Base-by-base conservation (phyloP, 805 yeast species). In the Vanderwaltozyma polyspora region DNA sequence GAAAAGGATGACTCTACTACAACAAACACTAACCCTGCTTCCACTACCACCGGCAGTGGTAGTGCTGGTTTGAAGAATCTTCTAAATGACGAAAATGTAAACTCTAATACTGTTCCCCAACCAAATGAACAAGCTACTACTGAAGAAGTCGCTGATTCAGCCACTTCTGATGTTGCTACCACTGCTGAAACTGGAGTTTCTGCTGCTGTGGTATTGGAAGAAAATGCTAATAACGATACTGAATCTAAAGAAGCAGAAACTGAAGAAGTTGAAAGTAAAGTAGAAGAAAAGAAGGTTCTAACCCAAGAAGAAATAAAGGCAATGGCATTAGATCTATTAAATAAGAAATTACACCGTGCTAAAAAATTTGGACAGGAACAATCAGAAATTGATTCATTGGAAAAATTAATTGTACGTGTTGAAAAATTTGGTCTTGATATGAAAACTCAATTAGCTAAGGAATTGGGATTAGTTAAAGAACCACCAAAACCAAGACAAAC, bases 381-480 rank as follows among this genome's bases (percentile, higher is more conserved):
- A 25, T 67, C 64, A 15, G 72, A 80, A 31, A 73, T 73, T 49
- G 74, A 72, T 41, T 77, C 73, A 40, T 62, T 85, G 46, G 67
- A 66, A 25, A 73, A 94, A 52, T 49, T 46, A 34, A 42, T 55
- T 19, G 43, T 32, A 5, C 46, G 62, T 29, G 74, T 86, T 42
- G 78, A 79, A 54, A 85, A 83, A 63, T 87, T 85, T 52, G 97
- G 96, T 19, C 72, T 84, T 32, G 79, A 76, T 41, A 54, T 67
- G 24, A 76, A 76, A 37, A 74, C 81, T 27, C 70, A 77, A 8
- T 58, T 80, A 44, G 86, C 85, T 25, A 64, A 62, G 42, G 86
- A 79, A 49, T 64, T 80, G 31, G 86, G 86, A 0, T 50, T 73
- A 28, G 72, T 65, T 32, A 63, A 61, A 45, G 33, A 29, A 17